A percentile compares a stretch with the other conserved stretches of the same genome.
Evolutionary conservation across 257 asterid genomes (phyloP).

Genomic region (Penstemon newberryi): DNA sequence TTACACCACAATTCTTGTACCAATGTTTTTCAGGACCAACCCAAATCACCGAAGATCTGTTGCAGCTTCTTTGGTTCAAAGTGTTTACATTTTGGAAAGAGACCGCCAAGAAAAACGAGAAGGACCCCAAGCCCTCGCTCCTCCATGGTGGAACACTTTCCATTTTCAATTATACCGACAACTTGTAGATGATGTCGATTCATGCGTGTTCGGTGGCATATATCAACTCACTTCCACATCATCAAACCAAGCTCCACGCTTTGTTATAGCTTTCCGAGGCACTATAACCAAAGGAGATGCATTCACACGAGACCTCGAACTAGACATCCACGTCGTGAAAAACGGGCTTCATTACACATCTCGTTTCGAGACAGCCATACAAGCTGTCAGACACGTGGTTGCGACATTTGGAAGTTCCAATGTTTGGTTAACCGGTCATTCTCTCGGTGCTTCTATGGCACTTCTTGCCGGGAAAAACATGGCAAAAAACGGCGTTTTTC

Average conservation of each 20-base stretch:
- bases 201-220: conserved; percentile 79
- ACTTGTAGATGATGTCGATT: conserved; percentile 71
- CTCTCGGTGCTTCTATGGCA: conserved; percentile 88
- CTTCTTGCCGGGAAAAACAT: conserved; percentile 76
- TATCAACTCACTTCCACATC: conserved; percentile 45
- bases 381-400: conserved; percentile 66
- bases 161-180: conserved; percentile 51
- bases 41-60: conserved; percentile 61
- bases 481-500: conserved; percentile 59
- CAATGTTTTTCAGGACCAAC: conserved; percentile 54
- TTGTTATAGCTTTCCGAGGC: conserved; percentile 77
- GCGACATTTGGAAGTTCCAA: conserved; percentile 61
- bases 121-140: conserved; percentile 73
- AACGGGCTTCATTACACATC: conserved; percentile 80
- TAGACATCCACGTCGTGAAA: conserved; percentile 58
- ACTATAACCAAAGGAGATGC: conserved; percentile 82
- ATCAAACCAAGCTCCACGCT: conserved; percentile 45
- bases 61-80: conserved; percentile 87
- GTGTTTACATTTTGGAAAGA: conserved; percentile 75
- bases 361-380: conserved; percentile 70
- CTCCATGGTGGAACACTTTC: conserved; percentile 84
- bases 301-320: conserved; percentile 61
- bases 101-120: conserved; percentile 78
- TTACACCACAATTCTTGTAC: background rate
- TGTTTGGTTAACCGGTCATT: conserved; percentile 86